Conservation (phyloP, 2,329 filamentous ascomycete species). For the Trichoderma sp. region DNA sequence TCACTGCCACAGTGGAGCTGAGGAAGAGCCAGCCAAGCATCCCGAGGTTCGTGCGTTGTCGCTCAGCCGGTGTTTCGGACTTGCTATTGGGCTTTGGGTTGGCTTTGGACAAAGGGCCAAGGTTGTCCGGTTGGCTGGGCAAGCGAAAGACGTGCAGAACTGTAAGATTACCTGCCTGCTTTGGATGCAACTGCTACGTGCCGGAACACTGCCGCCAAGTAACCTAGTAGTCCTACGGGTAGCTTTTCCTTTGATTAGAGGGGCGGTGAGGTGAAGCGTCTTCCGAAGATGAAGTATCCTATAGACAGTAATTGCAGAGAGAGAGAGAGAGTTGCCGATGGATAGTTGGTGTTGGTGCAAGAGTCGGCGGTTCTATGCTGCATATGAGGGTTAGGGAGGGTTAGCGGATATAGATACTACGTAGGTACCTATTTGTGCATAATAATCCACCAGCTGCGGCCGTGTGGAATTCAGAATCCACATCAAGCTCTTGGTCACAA, state of each 20-base stretch:
- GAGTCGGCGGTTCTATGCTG: not conserved
- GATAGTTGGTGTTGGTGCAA: not conserved
- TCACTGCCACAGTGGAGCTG: conserved; percentile 18
- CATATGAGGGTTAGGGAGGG: too few species aligned
- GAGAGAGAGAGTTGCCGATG: too few species aligned
- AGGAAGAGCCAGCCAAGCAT: conserved; percentile 4
- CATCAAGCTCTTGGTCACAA: not conserved
- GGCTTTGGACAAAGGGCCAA: not conserved
- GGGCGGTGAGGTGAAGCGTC: not conserved
- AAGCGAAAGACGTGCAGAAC: not conserved
- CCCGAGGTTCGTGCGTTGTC: not conserved
- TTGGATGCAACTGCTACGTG: not conserved
- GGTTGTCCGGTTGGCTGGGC: not conserved
- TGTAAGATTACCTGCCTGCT: not conserved
- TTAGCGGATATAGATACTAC: too few species aligned
- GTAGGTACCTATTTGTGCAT: too few species aligned
- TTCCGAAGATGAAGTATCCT: not conserved
- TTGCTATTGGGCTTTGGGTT: not conserved
- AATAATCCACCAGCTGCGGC: not conserved
- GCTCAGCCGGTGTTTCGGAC: not conserved
- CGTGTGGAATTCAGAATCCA: not conserved
- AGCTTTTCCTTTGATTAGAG: not conserved
- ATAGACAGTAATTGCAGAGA: too few species aligned
- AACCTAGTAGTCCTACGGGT: not conserved
- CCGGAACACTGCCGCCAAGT: not conserved